These are phyloP conservation scores for Clavulina sp. DNA, from an alignment of 768 basidiomycete species.

Conservation along the genomic window DNA sequence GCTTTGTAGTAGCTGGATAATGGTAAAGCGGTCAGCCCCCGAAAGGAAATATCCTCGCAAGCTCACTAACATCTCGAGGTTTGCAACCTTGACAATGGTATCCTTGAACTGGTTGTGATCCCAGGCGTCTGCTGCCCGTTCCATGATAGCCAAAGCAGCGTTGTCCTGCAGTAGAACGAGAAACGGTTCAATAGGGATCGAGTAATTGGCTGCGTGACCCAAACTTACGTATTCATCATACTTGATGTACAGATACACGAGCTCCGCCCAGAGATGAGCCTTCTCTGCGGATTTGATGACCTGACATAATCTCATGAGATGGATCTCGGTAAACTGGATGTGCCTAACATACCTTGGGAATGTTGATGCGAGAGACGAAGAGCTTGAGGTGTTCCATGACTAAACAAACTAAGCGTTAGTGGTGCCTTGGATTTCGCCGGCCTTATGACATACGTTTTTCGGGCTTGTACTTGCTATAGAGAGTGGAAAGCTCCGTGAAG, in stretches of 20 bases:
- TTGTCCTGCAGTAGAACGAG: constrained; percentile 48
- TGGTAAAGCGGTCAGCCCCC: not conserved
- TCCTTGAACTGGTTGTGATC: constrained; percentile 99
- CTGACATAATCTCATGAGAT: constrained; percentile 17
- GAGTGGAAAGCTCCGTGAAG: constrained; percentile 82
- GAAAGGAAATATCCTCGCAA: not conserved
- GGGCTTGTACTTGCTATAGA: constrained; percentile 91
- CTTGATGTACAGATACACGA: constrained; percentile 96
- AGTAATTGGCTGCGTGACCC: not conserved
- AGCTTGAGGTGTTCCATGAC: constrained; percentile 99
- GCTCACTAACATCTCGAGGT: constrained; percentile 73
- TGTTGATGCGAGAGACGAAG: constrained; percentile 91
- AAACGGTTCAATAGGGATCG: not conserved
- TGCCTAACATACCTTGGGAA: constrained; percentile 54
- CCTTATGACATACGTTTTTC: constrained; percentile 51
- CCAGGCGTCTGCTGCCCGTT: constrained; percentile 95
- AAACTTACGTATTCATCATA: constrained; percentile 78
- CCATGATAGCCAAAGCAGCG: constrained; percentile 96
- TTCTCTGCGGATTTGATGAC: constrained; percentile 93
- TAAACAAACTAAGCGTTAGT: constrained; percentile 17
- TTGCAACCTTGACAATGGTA: constrained; percentile 87
- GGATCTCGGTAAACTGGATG: not conserved
- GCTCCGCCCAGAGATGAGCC: constrained; percentile 94
- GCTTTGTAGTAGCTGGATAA: constrained; percentile 74
- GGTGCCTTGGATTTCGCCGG: constrained; percentile 9